Percentiles rank a stretch among this genome's conserved stretches.
These are phyloP conservation scores for Diaporthe citri DNA, from an alignment of 2,329 filamentous ascomycete genomes.

Conservation along the genomic window DNA sequence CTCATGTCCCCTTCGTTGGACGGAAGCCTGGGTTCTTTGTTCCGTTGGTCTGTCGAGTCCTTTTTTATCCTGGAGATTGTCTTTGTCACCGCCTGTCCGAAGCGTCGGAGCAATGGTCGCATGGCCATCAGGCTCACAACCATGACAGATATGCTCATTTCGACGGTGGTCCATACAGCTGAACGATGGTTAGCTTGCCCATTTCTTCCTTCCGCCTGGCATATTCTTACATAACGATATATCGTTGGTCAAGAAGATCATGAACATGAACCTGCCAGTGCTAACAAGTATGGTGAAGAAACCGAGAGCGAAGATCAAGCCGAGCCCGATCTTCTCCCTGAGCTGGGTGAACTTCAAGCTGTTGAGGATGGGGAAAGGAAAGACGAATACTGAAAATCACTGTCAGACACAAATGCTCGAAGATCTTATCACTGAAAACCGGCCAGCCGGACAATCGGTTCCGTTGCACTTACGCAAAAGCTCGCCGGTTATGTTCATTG, in stretches of 20 bases:
- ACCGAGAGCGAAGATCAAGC: conserved; percentile 35
- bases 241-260: conserved; percentile 36
- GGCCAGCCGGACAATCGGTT: too few relatives aligned
- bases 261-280: conserved; percentile 37
- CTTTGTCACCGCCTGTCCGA: conserved; percentile 13
- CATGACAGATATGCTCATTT: conserved; percentile 35
- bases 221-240: conserved; percentile 34
- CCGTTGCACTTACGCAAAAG: not conserved
- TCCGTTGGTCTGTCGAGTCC: not conserved
- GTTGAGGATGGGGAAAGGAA: conserved; percentile 35
- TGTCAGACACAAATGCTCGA: not conserved
- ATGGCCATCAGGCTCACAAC: conserved; percentile 38
- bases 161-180: conserved; percentile 37
- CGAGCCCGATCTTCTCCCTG: conserved; percentile 33
- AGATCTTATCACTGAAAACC: not conserved
- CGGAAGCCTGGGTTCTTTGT: not conserved
- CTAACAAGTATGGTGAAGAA: conserved; percentile 38
- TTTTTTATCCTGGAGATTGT: not conserved
- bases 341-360: conserved; percentile 31
- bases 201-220: not conserved
- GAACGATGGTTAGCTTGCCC: not conserved
- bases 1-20: not conserved
- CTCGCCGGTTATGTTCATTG: not conserved
- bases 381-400: conserved; percentile 23
- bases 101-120: conserved; percentile 32